A percentile compares a stretch with the other conserved stretches of the same genome.
These are phyloP conservation scores for Terfezia claveryi DNA, from an alignment of 495 filamentous ascomycete species.

Conservation along the genomic window DNA sequence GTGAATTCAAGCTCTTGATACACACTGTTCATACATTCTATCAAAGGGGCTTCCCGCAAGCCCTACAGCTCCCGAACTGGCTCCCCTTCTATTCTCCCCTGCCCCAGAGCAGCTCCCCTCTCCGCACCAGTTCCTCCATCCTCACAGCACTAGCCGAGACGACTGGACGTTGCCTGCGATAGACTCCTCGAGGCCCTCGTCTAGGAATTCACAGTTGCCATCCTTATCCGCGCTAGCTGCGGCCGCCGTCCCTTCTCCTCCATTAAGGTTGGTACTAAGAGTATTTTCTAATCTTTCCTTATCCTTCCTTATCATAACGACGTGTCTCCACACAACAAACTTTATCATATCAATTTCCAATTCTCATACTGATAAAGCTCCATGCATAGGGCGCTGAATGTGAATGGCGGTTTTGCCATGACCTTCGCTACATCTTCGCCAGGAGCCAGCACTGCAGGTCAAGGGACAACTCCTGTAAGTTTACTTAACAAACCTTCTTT, in stretches of 20 bases:
- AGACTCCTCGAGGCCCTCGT: constrained; percentile 12
- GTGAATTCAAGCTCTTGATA: too few species aligned
- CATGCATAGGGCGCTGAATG: not conserved
- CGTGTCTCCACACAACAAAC: not conserved
- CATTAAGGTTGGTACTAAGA: constrained; percentile 19
- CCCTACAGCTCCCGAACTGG: constrained; percentile 19
- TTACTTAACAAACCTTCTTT: constrained; percentile 2
- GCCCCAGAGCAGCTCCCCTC: constrained; percentile 19
- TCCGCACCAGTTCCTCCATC: constrained; percentile 18
- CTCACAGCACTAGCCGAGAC: constrained; percentile 7
- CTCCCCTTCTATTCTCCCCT: constrained; percentile 19
- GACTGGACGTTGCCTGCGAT: constrained; percentile 16
- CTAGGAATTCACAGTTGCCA: constrained; percentile 14
- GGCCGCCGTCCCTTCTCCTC: constrained; percentile 19
- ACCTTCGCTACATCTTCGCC: constrained; percentile 20
- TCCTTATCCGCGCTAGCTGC: constrained; percentile 17
- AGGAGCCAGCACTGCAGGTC: constrained; percentile 16
- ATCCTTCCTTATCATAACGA: constrained; percentile 2
- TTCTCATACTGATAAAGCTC: not conserved
- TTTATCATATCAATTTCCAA: not conserved
- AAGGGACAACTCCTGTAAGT: constrained; percentile 19
- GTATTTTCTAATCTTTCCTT: constrained; percentile 9
- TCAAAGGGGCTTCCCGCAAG: not conserved
- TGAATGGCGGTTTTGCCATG: constrained; percentile 19
- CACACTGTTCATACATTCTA: not conserved